Evolutionary conservation across 768 basidiomycete genomes (phyloP).

Genomic region (Pholiota molesta): DNA sequence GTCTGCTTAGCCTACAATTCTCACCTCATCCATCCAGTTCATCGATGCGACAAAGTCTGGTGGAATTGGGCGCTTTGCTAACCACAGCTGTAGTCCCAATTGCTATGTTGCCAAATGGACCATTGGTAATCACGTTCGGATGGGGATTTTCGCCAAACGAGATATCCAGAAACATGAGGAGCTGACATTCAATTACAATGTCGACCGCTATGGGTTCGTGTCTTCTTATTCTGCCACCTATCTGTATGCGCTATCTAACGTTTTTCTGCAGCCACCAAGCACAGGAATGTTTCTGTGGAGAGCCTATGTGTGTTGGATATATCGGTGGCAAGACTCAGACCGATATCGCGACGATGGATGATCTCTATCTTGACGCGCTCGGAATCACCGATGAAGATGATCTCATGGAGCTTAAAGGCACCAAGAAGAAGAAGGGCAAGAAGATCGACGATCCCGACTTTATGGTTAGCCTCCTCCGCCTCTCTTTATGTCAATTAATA

Average conservation of each 20-base stretch:
- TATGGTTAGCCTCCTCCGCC: slow-evolving; percentile 51
- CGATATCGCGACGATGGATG: slow-evolving; percentile 92
- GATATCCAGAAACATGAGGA: slow-evolving; percentile 80
- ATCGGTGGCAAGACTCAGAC: slow-evolving; percentile 99
- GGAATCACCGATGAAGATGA: slow-evolving; percentile 95
- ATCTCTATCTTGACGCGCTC: slow-evolving; percentile 91
- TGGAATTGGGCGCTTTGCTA: slow-evolving; percentile 95
- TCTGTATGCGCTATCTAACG: slow-evolving; percentile 2
- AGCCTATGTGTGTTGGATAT: slow-evolving; percentile 91
- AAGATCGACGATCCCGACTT: slow-evolving; percentile 93
- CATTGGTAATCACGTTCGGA: slow-evolving; percentile 83
- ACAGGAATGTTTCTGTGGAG: slow-evolving; percentile 94
- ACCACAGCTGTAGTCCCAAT: slow-evolving; percentile 97
- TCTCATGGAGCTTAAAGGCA: slow-evolving; percentile 82
- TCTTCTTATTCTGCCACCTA: background rate
- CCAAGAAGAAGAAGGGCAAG: slow-evolving; percentile 90
- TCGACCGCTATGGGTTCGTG: slow-evolving; percentile 92
- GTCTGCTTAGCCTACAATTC: background rate
- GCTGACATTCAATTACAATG: slow-evolving; percentile 98
- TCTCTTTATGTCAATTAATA: slow-evolving; percentile 8
- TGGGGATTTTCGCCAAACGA: slow-evolving; percentile 97
- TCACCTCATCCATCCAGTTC: slow-evolving; percentile 53
- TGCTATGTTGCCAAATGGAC: slow-evolving; percentile 99
- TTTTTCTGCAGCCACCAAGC: slow-evolving; percentile 79
- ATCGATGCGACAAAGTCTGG: slow-evolving; percentile 98